Percentiles rank a stretch among this genome's conserved stretches.
Evolutionary conservation across 352 stramenopile species (phyloP).

Genomic region (Pythium biforme): DNA sequence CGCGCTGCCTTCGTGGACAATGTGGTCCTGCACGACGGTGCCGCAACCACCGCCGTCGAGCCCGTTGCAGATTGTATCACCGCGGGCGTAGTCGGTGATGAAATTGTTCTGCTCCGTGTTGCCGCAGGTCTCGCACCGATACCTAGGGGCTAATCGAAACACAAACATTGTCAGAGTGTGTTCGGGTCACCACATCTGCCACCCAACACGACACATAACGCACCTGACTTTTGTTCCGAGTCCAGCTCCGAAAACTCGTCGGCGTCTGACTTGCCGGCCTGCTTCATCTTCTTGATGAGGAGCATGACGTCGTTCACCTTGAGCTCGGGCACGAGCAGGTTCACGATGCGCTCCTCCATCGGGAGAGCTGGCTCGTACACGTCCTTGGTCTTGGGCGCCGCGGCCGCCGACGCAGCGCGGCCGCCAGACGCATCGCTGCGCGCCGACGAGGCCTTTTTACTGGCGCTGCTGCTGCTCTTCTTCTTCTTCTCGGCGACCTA

Average conservation of each 20-base stretch:
- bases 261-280: slow-evolving; percentile 85
- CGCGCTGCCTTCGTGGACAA: slow-evolving; percentile 95
- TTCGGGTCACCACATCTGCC: slow-evolving; percentile 16
- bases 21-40: slow-evolving; percentile 93
- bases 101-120: slow-evolving; percentile 91
- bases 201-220: not conserved
- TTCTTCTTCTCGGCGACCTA: slow-evolving; percentile 33
- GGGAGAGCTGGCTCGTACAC: slow-evolving; percentile 57
- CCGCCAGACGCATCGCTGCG: slow-evolving; percentile 34
- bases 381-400: slow-evolving; percentile 37
- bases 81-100: slow-evolving; percentile 86
- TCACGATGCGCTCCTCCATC: slow-evolving; percentile 88
- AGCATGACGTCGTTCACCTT: slow-evolving; percentile 88
- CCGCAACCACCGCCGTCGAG: slow-evolving; percentile 89
- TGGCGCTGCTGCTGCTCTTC: slow-evolving; percentile 31
- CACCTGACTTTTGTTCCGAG: slow-evolving; percentile 83
- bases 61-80: slow-evolving; percentile 87
- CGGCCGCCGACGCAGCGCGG: slow-evolving; percentile 20
- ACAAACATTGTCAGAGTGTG: not conserved
- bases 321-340: slow-evolving; percentile 79
- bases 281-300: slow-evolving; percentile 89
- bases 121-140: slow-evolving; percentile 83
- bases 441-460: slow-evolving; percentile 23
- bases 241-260: slow-evolving; percentile 88
- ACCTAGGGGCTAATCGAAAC: slow-evolving; percentile 59